Evolutionary conservation across 2,329 filamentous ascomycete genomes (phyloP).

Genomic region (Teratosphaeria epicoccoides): DNA sequence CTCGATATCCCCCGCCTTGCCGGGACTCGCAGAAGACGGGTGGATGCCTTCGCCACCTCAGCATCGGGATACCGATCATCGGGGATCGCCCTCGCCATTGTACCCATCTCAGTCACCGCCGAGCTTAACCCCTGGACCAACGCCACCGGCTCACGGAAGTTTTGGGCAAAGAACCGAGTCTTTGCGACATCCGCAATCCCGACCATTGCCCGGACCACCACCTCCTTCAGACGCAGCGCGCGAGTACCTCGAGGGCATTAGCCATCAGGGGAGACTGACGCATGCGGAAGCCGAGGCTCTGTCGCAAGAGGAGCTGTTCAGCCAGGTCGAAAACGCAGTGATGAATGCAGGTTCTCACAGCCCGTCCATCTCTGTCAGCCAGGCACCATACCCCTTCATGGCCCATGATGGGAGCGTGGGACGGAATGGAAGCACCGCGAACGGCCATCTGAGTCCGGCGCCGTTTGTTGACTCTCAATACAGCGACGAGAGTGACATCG

Average conservation of each 20-base stretch:
- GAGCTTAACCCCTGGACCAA: constrained; percentile 40
- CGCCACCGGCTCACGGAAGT: constrained; percentile 37
- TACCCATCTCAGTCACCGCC: constrained; percentile 28
- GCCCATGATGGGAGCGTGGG: constrained; percentile 10
- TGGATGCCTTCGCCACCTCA: constrained; percentile 22
- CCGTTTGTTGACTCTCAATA: constrained; percentile 38
- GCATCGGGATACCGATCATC: constrained; percentile 11
- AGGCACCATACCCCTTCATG: constrained; percentile 18
- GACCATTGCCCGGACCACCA: constrained; percentile 50
- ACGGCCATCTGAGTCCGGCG: constrained; percentile 37
- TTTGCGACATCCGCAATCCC: constrained; percentile 45
- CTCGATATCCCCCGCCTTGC: constrained; percentile 12
- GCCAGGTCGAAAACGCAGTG: constrained; percentile 46
- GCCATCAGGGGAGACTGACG: constrained; percentile 10
- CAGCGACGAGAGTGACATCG: constrained; percentile 73
- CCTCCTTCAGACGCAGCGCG: constrained; percentile 26
- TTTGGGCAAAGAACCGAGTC: constrained; percentile 32
- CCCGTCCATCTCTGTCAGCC: constrained; percentile 29
- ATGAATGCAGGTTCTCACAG: constrained; percentile 27
- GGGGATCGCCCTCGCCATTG: constrained; percentile 20
- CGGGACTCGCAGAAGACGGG: constrained; percentile 11
- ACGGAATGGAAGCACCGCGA: constrained; percentile 16
- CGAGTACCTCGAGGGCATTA: constrained; percentile 28
- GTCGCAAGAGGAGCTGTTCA: constrained; percentile 47
- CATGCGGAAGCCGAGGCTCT: constrained; percentile 19